Conservation (phyloP, 179 eudicot species). For the Sideroxylon spinosum region DNA sequence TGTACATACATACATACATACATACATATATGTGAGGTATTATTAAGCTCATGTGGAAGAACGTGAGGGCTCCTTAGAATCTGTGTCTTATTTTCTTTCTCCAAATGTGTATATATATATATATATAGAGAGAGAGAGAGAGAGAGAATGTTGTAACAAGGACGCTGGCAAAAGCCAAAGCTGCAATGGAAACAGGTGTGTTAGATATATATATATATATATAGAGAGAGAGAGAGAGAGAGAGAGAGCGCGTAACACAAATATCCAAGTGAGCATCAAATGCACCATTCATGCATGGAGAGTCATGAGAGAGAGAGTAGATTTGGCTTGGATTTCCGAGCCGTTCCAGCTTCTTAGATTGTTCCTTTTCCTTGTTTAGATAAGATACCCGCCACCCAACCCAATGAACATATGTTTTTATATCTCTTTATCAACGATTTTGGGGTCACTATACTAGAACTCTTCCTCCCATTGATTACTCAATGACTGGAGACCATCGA, state of each 20-base stretch:
- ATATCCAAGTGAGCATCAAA: slow-evolving; percentile 10
- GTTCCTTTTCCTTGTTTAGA: too few species aligned
- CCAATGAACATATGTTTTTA: not conserved
- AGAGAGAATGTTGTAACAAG: not conserved
- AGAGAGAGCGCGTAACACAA: not conserved
- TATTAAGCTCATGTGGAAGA: slow-evolving; percentile 7
- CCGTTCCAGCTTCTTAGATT: too few species aligned
- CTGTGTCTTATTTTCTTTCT: not conserved
- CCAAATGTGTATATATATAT: not conserved
- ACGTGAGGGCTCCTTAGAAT: not conserved
- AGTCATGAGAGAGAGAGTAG: too few species aligned
- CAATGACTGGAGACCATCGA: slow-evolving; percentile 1
- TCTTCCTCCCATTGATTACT: slow-evolving; percentile 9
- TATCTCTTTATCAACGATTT: not conserved
- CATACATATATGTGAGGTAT: not conserved
- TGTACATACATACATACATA: not conserved
- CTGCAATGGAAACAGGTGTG: too few species aligned
- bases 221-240: too few species aligned
- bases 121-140: not conserved
- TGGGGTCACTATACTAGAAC: slow-evolving; percentile 8
- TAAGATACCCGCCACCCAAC: too few species aligned
- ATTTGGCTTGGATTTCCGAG: too few species aligned
- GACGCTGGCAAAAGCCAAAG: not conserved
- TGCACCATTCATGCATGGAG: not conserved
- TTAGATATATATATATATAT: too few species aligned